Conservation (phyloP, 768 basidiomycete species). For the Termitomyces sp. region DNA sequence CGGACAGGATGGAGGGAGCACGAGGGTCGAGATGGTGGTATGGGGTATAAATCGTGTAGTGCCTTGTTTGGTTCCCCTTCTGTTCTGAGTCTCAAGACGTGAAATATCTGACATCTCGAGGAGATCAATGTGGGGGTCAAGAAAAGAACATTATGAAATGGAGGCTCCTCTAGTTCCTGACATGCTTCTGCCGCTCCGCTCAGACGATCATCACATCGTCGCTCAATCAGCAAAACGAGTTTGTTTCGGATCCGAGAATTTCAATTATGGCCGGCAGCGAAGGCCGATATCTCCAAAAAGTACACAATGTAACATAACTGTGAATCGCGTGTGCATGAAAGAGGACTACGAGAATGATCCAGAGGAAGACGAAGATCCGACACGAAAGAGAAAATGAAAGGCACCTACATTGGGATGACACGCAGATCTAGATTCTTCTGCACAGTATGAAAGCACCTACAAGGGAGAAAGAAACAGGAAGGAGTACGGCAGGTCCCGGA, state of each 20-base stretch:
- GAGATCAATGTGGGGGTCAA: neutral
- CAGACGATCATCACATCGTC: neutral
- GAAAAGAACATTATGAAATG: neutral
- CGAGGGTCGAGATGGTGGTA: constrained; percentile 22
- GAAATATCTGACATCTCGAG: neutral
- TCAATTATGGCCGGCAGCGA: constrained; percentile 5
- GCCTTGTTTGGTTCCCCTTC: constrained; percentile 15
- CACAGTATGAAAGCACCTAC: neutral
- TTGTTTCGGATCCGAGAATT: constrained; percentile 5
- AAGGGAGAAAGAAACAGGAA: neutral
- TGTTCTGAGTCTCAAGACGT: neutral
- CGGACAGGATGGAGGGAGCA: constrained; percentile 13
- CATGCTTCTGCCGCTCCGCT: neutral
- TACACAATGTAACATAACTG: neutral
- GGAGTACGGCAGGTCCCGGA: neutral
- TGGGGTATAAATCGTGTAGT: constrained; percentile 23
- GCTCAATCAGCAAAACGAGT: constrained; percentile 2
- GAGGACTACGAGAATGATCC: neutral
- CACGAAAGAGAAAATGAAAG: neutral
- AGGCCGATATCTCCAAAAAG: constrained; percentile 10
- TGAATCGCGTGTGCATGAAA: neutral
- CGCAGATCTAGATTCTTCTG: no score
- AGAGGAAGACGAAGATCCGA: neutral
- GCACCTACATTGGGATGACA: neutral
- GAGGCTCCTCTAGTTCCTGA: neutral